These are phyloP conservation scores for Trichoderma arundinaceum DNA, from an alignment of 2,329 filamentous ascomycete genomes.

Conservation along the genomic window DNA sequence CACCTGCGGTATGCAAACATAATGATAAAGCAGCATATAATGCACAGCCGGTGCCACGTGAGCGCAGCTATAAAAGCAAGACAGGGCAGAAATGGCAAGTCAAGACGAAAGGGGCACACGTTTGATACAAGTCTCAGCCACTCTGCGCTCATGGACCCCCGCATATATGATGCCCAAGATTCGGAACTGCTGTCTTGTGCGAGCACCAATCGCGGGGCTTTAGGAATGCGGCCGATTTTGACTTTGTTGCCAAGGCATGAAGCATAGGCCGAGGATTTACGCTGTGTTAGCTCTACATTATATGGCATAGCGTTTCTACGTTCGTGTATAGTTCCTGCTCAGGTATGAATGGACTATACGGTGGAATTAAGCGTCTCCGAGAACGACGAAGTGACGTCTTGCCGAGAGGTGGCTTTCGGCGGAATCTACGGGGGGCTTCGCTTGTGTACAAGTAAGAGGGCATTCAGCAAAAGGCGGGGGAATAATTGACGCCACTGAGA, in stretches of 20 bases:
- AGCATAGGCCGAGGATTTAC: too few relatives aligned
- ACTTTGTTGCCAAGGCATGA: not conserved
- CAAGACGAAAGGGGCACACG: slow-evolving; percentile 8
- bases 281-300: too few relatives aligned
- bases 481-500: not conserved
- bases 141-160: not conserved
- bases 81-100: slow-evolving; percentile 21
- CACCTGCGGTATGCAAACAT: not conserved
- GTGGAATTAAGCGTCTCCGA: not conserved
- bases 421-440: not conserved
- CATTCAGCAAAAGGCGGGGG: slow-evolving; percentile 16
- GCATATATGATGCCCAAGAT: not conserved
- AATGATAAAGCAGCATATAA: not conserved
- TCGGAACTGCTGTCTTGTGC: not conserved
- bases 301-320: too few relatives aligned
- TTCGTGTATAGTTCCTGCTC: not conserved
- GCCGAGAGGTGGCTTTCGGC: not conserved
- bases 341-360: not conserved
- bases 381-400: not conserved
- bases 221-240: not conserved
- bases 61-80: not conserved
- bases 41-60: not conserved
- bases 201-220: not conserved
- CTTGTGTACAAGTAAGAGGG: not conserved
- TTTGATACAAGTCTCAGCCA: slow-evolving; percentile 25